phyloP scores from a whole-genome alignment of 2,329 filamentous ascomycete genomes.

The Penicillium sp. region DNA sequence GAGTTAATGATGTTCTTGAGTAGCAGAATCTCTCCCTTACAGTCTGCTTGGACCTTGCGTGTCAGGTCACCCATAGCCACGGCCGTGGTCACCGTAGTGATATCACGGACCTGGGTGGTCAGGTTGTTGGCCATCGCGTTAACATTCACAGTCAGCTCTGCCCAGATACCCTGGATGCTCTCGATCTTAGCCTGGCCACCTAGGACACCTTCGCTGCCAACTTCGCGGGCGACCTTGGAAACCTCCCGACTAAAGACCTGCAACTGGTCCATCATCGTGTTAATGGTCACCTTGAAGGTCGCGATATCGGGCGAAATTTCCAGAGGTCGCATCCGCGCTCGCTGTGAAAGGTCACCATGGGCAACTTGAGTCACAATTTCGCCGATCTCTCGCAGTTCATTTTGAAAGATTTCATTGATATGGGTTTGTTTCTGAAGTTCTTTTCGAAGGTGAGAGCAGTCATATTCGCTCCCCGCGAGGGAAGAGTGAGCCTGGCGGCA shows the following conservation, averaged over 20 bases:
- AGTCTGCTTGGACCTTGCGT: slow-evolving; percentile 88
- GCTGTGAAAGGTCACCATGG: slow-evolving; percentile 23
- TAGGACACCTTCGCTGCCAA: slow-evolving; percentile 75
- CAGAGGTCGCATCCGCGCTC: slow-evolving; percentile 22
- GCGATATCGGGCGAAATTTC: slow-evolving; percentile 27
- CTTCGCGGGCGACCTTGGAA: slow-evolving; percentile 73
- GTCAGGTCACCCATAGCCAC: slow-evolving; percentile 79
- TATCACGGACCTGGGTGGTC: slow-evolving; percentile 87
- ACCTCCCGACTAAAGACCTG: slow-evolving; percentile 80
- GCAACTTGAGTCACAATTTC: slow-evolving; percentile 28
- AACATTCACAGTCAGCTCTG: slow-evolving; percentile 76
- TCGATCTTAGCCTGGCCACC: slow-evolving; percentile 77
- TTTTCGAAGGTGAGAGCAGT: slow-evolving; percentile 21
- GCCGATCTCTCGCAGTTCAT: slow-evolving; percentile 26
- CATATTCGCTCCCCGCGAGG: slow-evolving; percentile 20
- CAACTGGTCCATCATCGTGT: slow-evolving; percentile 80
- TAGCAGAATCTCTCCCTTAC: slow-evolving; percentile 82
- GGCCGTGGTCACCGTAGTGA: slow-evolving; percentile 71
- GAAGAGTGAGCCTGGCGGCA: slow-evolving; percentile 21
- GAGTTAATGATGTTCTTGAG: slow-evolving; percentile 97
- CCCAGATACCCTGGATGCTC: slow-evolving; percentile 80
- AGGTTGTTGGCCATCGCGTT: slow-evolving; percentile 82
- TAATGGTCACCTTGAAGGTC: slow-evolving; percentile 69
- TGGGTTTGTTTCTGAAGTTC: slow-evolving; percentile 26
- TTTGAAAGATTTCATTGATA: slow-evolving; percentile 29